These are phyloP conservation scores for Colletotrichum chlorophyti DNA, from an alignment of 2,329 filamentous ascomycete genomes.

Conservation along the genomic window DNA sequence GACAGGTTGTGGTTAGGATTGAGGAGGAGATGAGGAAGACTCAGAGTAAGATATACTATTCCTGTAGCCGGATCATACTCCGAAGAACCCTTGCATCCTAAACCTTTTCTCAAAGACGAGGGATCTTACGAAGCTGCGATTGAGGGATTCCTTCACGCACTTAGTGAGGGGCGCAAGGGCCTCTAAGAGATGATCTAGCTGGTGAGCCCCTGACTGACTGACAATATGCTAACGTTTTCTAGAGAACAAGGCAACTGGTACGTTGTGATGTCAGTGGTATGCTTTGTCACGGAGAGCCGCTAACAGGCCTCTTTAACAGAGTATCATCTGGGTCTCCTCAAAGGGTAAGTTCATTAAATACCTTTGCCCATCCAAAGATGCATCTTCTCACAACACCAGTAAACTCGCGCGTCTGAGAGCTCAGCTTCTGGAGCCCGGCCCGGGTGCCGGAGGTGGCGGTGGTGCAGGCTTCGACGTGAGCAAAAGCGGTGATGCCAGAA, in stretches of 20 bases:
- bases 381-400: constrained; percentile 52
- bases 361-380: background rate
- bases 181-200: background rate
- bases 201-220: background rate
- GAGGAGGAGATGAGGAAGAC: constrained; percentile 99
- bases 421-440: constrained; percentile 88
- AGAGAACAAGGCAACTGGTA: constrained; percentile 99
- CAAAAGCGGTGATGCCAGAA: constrained; percentile 95
- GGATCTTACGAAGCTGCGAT: too few relatives aligned
- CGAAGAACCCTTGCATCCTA: background rate
- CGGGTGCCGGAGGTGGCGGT: constrained; percentile 77
- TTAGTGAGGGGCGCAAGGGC: background rate
- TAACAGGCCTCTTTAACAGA: constrained; percentile 59
- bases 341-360: constrained; percentile 70
- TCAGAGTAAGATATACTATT: constrained; percentile 73
- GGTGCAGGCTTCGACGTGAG: constrained; percentile 92
- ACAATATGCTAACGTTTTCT: constrained; percentile 38
- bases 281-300: background rate
- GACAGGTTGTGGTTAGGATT: constrained; percentile 69
- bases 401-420: constrained; percentile 95
- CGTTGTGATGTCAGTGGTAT: constrained; percentile 37
- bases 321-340: constrained; percentile 96
- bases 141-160: too few relatives aligned
- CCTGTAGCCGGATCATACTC: background rate
- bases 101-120: background rate